phyloP scores from a whole-genome alignment of 495 filamentous ascomycete species.

The Lasiosphaeria hispida region DNA sequence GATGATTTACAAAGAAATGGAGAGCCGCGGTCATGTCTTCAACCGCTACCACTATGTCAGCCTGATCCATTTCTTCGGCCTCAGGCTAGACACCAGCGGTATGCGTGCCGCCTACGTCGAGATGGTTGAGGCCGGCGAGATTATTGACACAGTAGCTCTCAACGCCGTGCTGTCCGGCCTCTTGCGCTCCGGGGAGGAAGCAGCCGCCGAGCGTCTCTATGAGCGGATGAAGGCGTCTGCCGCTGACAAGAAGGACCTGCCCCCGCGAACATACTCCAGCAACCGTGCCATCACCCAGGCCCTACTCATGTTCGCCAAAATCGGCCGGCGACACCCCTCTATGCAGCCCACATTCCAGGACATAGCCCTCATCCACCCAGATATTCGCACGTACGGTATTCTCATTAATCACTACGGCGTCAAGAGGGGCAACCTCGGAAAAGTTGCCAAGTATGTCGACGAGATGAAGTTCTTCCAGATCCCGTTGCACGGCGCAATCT shows the following conservation, averaged over 20 bases:
- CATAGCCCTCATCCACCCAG: conserved; percentile 55
- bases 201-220: conserved; percentile 74
- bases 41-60: conserved; percentile 75
- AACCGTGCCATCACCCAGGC: conserved; percentile 55
- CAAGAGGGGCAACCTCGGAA: conserved; percentile 55
- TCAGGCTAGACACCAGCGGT: conserved; percentile 63
- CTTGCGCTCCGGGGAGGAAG: conserved; percentile 65
- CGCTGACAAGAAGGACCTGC: conserved; percentile 34
- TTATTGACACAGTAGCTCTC: conserved; percentile 83
- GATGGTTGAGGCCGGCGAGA: conserved; percentile 75
- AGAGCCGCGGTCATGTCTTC: conserved; percentile 57
- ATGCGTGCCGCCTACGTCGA: conserved; percentile 70
- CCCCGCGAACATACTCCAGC: conserved; percentile 40
- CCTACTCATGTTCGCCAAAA: conserved; percentile 50
- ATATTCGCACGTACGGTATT: conserved; percentile 63
- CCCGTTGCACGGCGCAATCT: conserved; percentile 59
- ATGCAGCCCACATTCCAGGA: conserved; percentile 50
- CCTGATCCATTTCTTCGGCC: conserved; percentile 78
- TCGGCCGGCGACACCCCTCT: conserved; percentile 39
- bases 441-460: conserved; percentile 54
- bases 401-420: conserved; percentile 56
- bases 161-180: conserved; percentile 82
- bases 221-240: conserved; percentile 68
- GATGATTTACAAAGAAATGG: conserved; percentile 80
- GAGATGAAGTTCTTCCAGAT: conserved; percentile 63